These are phyloP conservation scores for Cucurbita ficifolia DNA, from an alignment of 306 rosid genomes.

Conservation along the genomic window DNA sequence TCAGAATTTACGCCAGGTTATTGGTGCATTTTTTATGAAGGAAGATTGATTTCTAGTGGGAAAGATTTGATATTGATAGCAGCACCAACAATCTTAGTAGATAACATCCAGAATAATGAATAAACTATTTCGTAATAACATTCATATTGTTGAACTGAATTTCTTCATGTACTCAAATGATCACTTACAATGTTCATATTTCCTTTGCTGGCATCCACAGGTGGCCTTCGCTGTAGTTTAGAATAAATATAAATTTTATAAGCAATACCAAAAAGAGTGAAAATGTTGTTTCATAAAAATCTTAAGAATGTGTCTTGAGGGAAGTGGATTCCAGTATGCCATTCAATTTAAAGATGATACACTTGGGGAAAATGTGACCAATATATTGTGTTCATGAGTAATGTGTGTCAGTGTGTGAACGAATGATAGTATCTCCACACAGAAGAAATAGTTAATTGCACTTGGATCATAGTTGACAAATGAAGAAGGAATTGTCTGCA, in stretches of 20 bases:
- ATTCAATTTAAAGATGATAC: not conserved
- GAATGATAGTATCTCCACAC: not conserved
- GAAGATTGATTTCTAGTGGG: not conserved
- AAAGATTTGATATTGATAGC: not conserved
- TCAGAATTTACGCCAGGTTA: conserved; percentile 15
- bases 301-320: not conserved
- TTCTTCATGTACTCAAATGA: not conserved
- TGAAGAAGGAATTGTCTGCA: conserved; percentile 2
- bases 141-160: not conserved
- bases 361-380: not conserved
- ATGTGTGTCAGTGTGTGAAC: not conserved
- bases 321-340: not conserved
- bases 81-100: not conserved
- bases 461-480: not conserved
- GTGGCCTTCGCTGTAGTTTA: conserved; percentile 82
- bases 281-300: not conserved
- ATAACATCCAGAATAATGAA: not conserved
- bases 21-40: not conserved
- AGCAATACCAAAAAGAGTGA: not conserved
- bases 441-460: not conserved
- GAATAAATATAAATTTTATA: conserved; percentile 10
- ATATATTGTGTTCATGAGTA: not conserved
- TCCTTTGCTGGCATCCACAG: conserved; percentile 64
- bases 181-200: conserved; percentile 69
- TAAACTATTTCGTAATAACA: not conserved